Percentiles rank a stretch among this genome's conserved stretches.
Evolutionary conservation across 805 yeast species (phyloP).

Genomic region (Henningerozyma blattae): DNA sequence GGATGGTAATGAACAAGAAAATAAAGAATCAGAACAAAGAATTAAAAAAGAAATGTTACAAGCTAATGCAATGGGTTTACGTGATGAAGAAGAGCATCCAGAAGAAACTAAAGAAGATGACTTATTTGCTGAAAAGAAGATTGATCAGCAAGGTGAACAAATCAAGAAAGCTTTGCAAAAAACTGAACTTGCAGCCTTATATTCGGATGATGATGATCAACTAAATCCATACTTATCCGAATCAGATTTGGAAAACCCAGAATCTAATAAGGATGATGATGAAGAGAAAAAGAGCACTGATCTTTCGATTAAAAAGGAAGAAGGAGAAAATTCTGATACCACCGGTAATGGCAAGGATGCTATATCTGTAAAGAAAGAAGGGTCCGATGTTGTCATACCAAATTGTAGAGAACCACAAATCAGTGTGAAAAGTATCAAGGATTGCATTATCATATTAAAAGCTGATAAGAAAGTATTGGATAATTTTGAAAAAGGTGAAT

Average conservation of each 20-base stretch:
- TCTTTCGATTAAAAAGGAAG: slow-evolving; percentile 31
- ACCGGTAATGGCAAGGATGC: too few species aligned
- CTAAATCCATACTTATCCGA: slow-evolving; percentile 72
- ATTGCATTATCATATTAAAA: slow-evolving; percentile 49
- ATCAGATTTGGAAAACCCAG: slow-evolving; percentile 45
- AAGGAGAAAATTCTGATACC: slow-evolving; percentile 25
- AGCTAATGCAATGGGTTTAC: slow-evolving; percentile 59
- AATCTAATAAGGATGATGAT: slow-evolving; percentile 19
- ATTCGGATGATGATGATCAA: slow-evolving; percentile 80
- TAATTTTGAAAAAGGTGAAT: slow-evolving; percentile 67
- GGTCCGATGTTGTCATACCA: not conserved
- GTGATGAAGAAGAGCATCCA: slow-evolving; percentile 42
- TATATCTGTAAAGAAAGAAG: slow-evolving; percentile 7
- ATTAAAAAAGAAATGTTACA: slow-evolving; percentile 75
- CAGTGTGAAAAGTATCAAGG: slow-evolving; percentile 33
- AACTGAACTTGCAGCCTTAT: slow-evolving; percentile 65
- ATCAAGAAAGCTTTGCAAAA: slow-evolving; percentile 73
- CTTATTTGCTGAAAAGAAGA: slow-evolving; percentile 58
- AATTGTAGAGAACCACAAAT: slow-evolving; percentile 24
- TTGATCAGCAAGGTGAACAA: slow-evolving; percentile 84
- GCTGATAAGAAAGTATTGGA: slow-evolving; percentile 49
- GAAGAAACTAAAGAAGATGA: slow-evolving; percentile 61
- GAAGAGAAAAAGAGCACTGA: slow-evolving; percentile 25
- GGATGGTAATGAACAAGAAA: slow-evolving; percentile 93
- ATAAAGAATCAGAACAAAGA: slow-evolving; percentile 74